Conservation (phyloP, 352 stramenopile genomes). For the Pythium vanterpoolii region DNA sequence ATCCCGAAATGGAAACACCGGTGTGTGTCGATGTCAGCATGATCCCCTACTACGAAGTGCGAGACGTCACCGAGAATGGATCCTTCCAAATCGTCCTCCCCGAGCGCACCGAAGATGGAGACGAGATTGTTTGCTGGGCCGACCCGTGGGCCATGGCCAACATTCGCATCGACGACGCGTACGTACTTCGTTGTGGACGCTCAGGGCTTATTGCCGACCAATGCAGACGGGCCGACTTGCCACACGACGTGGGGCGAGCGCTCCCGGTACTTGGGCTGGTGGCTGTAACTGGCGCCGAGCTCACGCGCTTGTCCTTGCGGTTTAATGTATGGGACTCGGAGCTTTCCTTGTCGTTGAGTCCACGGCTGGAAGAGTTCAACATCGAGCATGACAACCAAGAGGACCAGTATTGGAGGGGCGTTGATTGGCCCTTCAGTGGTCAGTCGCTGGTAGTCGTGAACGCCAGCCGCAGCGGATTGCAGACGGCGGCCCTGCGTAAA, state of each 20-base stretch:
- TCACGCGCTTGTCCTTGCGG: neutral
- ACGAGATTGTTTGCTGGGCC: neutral
- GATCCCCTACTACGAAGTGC: neutral
- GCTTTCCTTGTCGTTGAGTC: neutral
- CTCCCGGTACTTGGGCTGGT: neutral
- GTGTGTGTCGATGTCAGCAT: neutral
- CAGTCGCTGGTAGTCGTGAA: neutral
- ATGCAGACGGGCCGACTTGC: neutral
- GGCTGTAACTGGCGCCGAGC: neutral
- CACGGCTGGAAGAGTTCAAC: neutral
- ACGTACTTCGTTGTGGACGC: neutral
- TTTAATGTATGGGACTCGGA: neutral
- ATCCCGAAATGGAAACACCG: neutral
- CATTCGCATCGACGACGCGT: neutral
- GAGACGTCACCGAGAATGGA: neutral
- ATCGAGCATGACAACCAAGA: neutral
- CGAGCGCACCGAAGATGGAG: neutral
- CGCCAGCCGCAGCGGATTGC: neutral
- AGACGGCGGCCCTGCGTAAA: too few species aligned
- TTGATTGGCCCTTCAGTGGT: neutral
- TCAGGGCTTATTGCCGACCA: neutral
- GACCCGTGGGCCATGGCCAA: neutral
- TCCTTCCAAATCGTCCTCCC: neutral
- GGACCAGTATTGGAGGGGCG: neutral
- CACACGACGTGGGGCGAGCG: neutral